A percentile compares a stretch with the other conserved stretches of the same genome.
phyloP scores from a whole-genome alignment of 495 filamentous ascomycete genomes.

The Penicillium arizonense region DNA sequence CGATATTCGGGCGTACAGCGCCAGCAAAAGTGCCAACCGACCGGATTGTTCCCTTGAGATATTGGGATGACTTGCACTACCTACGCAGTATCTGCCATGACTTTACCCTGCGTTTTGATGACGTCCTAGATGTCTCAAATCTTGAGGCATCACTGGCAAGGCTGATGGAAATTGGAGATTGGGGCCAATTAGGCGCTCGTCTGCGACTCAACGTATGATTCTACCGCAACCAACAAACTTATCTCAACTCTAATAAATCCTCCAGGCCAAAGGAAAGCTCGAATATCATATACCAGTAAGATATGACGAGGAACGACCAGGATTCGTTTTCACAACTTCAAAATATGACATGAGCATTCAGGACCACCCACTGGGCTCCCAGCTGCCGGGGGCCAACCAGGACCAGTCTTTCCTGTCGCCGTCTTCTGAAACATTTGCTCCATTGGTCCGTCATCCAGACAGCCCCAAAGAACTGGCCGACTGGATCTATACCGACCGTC shows the following conservation, averaged over 20 bases:
- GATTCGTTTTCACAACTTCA: constrained; percentile 30
- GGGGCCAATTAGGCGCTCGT: constrained; percentile 46
- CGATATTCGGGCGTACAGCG: not conserved
- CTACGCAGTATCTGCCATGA: constrained; percentile 14
- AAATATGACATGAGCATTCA: constrained; percentile 19
- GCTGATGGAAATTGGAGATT: constrained; percentile 36
- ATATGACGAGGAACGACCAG: constrained; percentile 32
- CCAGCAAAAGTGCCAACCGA: constrained; percentile 12
- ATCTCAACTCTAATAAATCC: not conserved
- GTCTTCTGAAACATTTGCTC: constrained; percentile 20
- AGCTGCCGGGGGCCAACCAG: constrained; percentile 10
- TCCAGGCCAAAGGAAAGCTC: constrained; percentile 24
- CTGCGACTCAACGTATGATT: constrained; percentile 33
- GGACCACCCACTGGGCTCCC: constrained; percentile 31
- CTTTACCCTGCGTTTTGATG: constrained; percentile 41
- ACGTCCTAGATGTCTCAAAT: constrained; percentile 43
- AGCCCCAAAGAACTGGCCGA: constrained; percentile 29
- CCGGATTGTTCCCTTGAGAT: constrained; percentile 1
- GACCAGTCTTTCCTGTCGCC: constrained; percentile 12
- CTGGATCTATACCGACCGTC: constrained; percentile 43
- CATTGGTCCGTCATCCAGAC: constrained; percentile 20
- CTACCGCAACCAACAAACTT: not conserved
- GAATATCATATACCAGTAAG: constrained; percentile 43
- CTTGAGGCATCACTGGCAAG: constrained; percentile 34
- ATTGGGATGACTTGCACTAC: constrained; percentile 11